A percentile compares a stretch with the other conserved stretches of the same genome.
Evolutionary conservation across 2,329 filamentous ascomycete genomes (phyloP).

Genomic region (Trichoderma semiorbis): DNA sequence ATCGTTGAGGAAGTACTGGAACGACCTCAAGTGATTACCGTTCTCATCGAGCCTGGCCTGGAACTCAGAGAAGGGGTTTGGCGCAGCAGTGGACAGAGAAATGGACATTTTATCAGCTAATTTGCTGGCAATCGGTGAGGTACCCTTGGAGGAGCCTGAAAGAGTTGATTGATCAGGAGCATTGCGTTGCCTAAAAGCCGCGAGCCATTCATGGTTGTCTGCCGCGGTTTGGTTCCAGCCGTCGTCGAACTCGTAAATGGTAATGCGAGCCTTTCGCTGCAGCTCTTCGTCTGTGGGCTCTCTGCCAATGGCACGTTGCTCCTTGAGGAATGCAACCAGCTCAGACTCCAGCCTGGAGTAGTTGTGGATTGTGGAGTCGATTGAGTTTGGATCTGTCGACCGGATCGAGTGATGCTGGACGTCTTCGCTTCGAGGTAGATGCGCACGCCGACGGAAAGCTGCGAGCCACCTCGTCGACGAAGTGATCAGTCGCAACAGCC

Average conservation of each 20-base stretch:
- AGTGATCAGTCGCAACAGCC: slow-evolving; percentile 52
- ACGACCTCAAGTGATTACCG: slow-evolving; percentile 20
- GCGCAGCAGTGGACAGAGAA: not conserved
- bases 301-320: slow-evolving; percentile 43
- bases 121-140: not conserved
- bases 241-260: slow-evolving; percentile 61
- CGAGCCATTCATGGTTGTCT: slow-evolving; percentile 53
- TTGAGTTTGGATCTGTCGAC: slow-evolving; percentile 51
- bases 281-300: slow-evolving; percentile 53
- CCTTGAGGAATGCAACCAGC: slow-evolving; percentile 49
- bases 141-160: not conserved
- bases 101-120: not conserved
- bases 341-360: slow-evolving; percentile 55
- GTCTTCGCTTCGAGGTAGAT: slow-evolving; percentile 55
- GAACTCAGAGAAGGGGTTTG: slow-evolving; percentile 8
- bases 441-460: slow-evolving; percentile 53
- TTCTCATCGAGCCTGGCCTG: not conserved
- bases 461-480: slow-evolving; percentile 53
- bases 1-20: slow-evolving; percentile 53
- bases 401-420: slow-evolving; percentile 46
- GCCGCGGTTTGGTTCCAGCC: slow-evolving; percentile 62
- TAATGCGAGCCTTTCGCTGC: slow-evolving; percentile 55
- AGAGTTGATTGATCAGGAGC: slow-evolving; percentile 19
- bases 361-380: slow-evolving; percentile 59
- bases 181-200: slow-evolving; percentile 50